Evolutionary conservation across 331 rosid genomes (phyloP), one percentile per base, ranked within the genome.

Genomic region (Acacia pycnantha): DNA sequence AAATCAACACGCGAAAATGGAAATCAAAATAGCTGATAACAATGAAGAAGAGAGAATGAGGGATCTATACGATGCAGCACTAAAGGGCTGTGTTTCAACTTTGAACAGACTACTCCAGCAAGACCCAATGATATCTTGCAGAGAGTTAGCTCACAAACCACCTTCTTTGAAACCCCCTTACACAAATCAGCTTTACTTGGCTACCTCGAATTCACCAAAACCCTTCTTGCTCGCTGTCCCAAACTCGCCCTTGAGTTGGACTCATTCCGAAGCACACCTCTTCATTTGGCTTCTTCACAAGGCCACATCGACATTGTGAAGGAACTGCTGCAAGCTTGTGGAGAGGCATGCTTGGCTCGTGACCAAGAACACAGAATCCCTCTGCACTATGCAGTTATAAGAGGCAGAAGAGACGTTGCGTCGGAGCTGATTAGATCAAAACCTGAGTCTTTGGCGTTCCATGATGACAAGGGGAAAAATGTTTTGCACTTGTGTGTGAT

Each of bases 201-300:
- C 5, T 83, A 84, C 35, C 58, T 74, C 7, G 16, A 35, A 1
- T 64, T 64, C 10, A 64, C 70, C 6, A 64, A 64, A 29, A 6
- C 1, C 9, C 70, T 64, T 29, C 70, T 64, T 13, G 5, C 13
- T n/a, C 76, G 40, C 3, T 50, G 53, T 2, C 75, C 87, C 27
- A 16, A 19, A 8, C 82, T 84, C 2, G 79, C 84, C 18, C 1
- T 19, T 2, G 47, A 71, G 56, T 18, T 81, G 37, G 56, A 84
- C 77, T 50, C 65, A 4, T 40, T 0, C 15, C 26, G 2, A 54
- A 61, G 87, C 50, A 47, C 73, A 2, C 68, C 85, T 2, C 80
- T 85, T 1, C 85, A 71, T 80, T 43, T 81, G 56, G 85, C 83
- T 26, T 62, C 88, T 2, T 73, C 85, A 3, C 50, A 81, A 37